Evolutionary conservation across 257 asterid species (phyloP).

Genomic region (Solanum chiquidenum): DNA sequence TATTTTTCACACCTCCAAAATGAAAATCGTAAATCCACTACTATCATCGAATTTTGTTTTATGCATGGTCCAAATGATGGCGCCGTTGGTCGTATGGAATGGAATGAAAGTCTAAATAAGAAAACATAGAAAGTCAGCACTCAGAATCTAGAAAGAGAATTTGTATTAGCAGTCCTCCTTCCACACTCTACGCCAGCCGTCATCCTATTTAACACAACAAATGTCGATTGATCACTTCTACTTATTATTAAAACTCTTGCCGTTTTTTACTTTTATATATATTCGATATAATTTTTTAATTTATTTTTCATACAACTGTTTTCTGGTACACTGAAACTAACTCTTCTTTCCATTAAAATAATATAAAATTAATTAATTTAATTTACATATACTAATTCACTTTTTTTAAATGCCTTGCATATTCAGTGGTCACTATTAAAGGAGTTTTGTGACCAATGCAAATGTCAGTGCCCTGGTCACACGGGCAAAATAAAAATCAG

Average conservation of each 20-base stretch:
- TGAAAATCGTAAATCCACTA: neutral
- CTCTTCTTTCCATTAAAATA: neutral
- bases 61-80: neutral
- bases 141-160: neutral
- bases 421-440: neutral
- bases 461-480: neutral
- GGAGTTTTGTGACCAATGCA: neutral
- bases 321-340: neutral
- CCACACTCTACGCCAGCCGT: slow-evolving; percentile 1
- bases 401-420: neutral
- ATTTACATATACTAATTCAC: neutral
- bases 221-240: neutral
- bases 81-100: neutral
- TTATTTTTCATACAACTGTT: neutral
- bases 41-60: neutral
- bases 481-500: neutral
- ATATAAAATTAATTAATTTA: neutral
- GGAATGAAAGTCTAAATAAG: neutral
- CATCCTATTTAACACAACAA: neutral
- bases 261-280: neutral
- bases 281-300: neutral
- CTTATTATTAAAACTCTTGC: neutral
- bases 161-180: neutral
- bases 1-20: neutral
- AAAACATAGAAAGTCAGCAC: neutral